These are phyloP conservation scores for Pseudogymnoascus sp. DNA, from an alignment of 2,329 filamentous ascomycete genomes.

Conservation along the genomic window DNA sequence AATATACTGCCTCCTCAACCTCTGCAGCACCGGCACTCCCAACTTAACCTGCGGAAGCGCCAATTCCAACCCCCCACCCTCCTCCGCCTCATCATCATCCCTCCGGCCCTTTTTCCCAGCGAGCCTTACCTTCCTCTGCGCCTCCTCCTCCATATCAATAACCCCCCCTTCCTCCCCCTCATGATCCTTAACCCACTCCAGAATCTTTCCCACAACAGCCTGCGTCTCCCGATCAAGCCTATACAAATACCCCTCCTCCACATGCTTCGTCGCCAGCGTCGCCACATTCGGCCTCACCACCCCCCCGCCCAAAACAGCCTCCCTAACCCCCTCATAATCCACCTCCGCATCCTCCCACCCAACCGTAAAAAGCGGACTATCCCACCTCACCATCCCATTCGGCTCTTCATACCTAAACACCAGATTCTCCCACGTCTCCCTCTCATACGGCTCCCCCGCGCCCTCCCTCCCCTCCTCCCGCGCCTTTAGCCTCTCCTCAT, in stretches of 20 bases:
- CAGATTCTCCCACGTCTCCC: conserved; percentile 26
- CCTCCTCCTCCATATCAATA: conserved; percentile 32
- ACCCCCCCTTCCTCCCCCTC: conserved; percentile 50
- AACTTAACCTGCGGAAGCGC: conserved; percentile 58
- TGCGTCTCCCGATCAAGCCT: conserved; percentile 72
- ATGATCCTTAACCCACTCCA: conserved; percentile 60
- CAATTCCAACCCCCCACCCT: conserved; percentile 46
- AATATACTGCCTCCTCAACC: conserved; percentile 69
- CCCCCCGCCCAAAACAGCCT: conserved; percentile 51
- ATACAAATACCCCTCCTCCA: conserved; percentile 64
- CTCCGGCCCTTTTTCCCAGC: conserved; percentile 44
- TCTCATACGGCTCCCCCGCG: conserved; percentile 26
- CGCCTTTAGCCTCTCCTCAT: conserved; percentile 46
- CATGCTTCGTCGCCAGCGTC: conserved; percentile 59
- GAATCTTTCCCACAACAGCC: conserved; percentile 61
- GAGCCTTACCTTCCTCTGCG: conserved; percentile 45
- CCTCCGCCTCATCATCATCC: conserved; percentile 17
- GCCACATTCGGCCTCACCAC: conserved; percentile 65
- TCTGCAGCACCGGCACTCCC: conserved; percentile 67
- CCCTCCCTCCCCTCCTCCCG: conserved; percentile 20
- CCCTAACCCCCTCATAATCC: conserved; percentile 67
- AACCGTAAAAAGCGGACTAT: conserved; percentile 72
- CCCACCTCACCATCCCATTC: conserved; percentile 77
- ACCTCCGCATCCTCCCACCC: conserved; percentile 64
- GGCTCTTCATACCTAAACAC: conserved; percentile 75